Evolutionary conservation across 2,329 filamentous ascomycete genomes (phyloP).

Genomic region (Ophiostoma australiae): DNA sequence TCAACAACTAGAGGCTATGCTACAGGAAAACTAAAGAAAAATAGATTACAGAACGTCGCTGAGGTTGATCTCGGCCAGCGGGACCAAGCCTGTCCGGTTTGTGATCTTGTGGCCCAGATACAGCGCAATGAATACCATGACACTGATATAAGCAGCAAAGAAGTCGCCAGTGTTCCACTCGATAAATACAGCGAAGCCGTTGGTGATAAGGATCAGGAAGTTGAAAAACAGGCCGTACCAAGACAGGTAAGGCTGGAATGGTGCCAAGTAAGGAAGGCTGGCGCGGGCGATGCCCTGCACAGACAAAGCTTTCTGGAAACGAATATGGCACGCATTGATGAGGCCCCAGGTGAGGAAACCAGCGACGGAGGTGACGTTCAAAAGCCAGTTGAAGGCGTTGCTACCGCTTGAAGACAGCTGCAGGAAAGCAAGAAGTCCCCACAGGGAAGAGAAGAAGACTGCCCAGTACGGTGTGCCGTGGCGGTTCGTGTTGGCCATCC

Average conservation of each 20-base stretch:
- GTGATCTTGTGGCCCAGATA: slow-evolving; percentile 57
- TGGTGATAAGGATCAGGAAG: slow-evolving; percentile 59
- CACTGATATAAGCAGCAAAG: slow-evolving; percentile 60
- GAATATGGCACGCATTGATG: slow-evolving; percentile 39
- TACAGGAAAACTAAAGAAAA: not conserved
- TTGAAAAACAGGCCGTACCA: slow-evolving; percentile 64
- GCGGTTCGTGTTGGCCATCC: slow-evolving; percentile 34
- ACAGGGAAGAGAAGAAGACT: slow-evolving; percentile 36
- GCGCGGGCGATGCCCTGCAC: slow-evolving; percentile 36
- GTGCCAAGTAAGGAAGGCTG: slow-evolving; percentile 38
- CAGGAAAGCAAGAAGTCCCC: slow-evolving; percentile 37
- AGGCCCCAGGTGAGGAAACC: slow-evolving; percentile 42
- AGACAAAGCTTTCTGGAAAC: slow-evolving; percentile 37
- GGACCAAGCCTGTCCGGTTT: slow-evolving; percentile 25
- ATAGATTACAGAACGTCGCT: slow-evolving; percentile 34
- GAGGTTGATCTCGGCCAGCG: slow-evolving; percentile 15
- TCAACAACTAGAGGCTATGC: not conserved
- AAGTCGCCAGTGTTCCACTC: slow-evolving; percentile 56
- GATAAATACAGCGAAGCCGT: slow-evolving; percentile 65
- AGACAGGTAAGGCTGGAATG: slow-evolving; percentile 46
- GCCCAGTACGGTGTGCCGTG: slow-evolving; percentile 40
- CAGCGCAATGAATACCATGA: slow-evolving; percentile 58
- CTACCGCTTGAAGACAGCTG: slow-evolving; percentile 37
- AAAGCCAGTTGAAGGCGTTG: slow-evolving; percentile 40
- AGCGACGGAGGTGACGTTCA: slow-evolving; percentile 41